Evolutionary conservation across 108 stramenopile genomes (phyloP), one percentile per base, ranked within the genome.

Genomic region (Pseudonitzschia multistriata): DNA sequence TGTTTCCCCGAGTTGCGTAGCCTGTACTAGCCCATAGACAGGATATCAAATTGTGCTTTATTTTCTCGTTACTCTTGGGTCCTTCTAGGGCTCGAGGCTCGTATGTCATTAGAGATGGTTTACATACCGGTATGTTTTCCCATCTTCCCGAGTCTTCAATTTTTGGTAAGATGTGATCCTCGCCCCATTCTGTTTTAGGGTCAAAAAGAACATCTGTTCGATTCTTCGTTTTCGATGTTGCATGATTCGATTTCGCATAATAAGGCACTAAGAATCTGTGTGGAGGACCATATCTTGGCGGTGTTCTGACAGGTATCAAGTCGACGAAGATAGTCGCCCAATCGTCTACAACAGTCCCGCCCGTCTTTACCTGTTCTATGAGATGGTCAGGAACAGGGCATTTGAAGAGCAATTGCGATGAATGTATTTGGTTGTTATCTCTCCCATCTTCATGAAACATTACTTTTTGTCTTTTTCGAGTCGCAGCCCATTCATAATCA

Each of bases 11-110:
- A 2, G 91, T 92, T 25, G 78, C 37, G 49, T 89, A 95, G 0
- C 83, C 83, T n/a, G 89, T 78, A 34, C 82, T 81, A 17, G 94
- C 87, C 94, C 94, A 95, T 28, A 88, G 74, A 73, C 94, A 95
- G 0, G 91, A 80, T 33, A 89, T 82, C 17, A 95, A 76, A 37
- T 81, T 73, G 60, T 91, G 89, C 28, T 85, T 85, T 59, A 39
- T 54, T 35, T 68, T 61, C n/a, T 60, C 72, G 0, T 56, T 42
- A 1, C 63, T 64, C 24, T 72, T 71, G 24, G 27, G 11, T 31
- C 34, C 17, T 21, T 71, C 55, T 15, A 49, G 25, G 10, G 29
- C 42, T 37, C 65, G 2, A 2, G 62, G 50, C 27, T 76, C 73
- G 49, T 83, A 86, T 29, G 64, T 64, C 78, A 80, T 71, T 3